Evolutionary conservation across 2,329 filamentous ascomycete species (phyloP), one percentile per base, ranked within the genome.

Genomic region (Cryphonectria naterciae): DNA sequence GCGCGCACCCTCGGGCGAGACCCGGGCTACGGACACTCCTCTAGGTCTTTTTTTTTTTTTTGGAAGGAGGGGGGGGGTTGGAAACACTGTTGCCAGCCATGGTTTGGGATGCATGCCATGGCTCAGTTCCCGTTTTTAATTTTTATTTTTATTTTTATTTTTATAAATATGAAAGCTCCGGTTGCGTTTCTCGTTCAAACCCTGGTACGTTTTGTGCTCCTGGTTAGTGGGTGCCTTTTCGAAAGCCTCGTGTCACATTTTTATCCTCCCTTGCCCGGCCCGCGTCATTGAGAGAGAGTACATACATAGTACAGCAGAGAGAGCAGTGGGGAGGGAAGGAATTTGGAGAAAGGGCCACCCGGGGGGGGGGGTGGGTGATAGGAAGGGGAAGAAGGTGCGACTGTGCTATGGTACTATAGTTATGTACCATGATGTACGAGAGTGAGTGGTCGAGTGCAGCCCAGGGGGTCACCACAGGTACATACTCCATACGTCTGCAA

Each of bases 401-500:
- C 52, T 54, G 54, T 58, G 32, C 54, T 32, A 7, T 32, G 25
- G 54, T 58, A 58, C 54, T 10, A 49, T 11, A 6, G 43, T 7
- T 22, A 46, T 46, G 43, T 46, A 46, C 52, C n/a, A 28, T 56
- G 11, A 56, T 56, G 52, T 56, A 56, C 25, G n/a, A 28, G 25
- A 17, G 25, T 39, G 11, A 32, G 28, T 39, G 10, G 54, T 32
- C 54, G 28, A 32, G 54, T 19, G 54, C 54, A 32, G 54, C 28
- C 11, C 25, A 6, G 22, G 28, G 54, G 52, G 52, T 2, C n/a
- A 15, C 52, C 25, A 54, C 25, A 54, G 13, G 15, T 32, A 32
- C 54, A 17, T 32, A 58, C 54, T 58, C 25, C 54, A 58, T 58
- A 32, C 25, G 13, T 58, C 54, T 58, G 54, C 54, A 58, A 58